These are phyloP conservation scores for Aquilaria agallochum DNA, from an alignment of 441 rosid genomes.

Conservation along the genomic window DNA sequence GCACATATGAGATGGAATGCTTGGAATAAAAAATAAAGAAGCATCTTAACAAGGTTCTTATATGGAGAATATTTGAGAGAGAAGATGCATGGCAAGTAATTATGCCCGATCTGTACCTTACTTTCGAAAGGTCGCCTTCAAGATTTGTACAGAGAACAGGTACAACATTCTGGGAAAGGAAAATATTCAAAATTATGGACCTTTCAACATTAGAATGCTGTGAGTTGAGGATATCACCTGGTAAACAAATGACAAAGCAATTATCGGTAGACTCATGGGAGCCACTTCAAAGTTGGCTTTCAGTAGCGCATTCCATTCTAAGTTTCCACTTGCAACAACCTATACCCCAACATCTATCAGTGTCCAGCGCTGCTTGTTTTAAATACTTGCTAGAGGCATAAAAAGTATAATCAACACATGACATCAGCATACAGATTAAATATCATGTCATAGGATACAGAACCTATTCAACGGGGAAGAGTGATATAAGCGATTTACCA, in stretches of 20 bases:
- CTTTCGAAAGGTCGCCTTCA: conserved; percentile 94
- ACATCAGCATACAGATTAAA: background rate
- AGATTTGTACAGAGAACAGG: conserved; percentile 93
- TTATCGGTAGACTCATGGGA: conserved; percentile 95
- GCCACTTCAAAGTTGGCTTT: conserved; percentile 88
- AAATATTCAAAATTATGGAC: conserved; percentile 17
- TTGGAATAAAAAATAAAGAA: too few species aligned
- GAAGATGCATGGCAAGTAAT: too few species aligned
- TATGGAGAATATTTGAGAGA: too few species aligned
- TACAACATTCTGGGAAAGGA: conserved; percentile 71
- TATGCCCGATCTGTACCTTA: conserved; percentile 52
- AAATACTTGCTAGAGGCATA: too few species aligned
- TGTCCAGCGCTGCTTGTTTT: background rate
- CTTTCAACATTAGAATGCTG: conserved; percentile 12
- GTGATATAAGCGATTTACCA: conserved; percentile 38
- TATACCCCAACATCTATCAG: conserved; percentile 15
- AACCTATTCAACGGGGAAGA: background rate
- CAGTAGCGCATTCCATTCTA: conserved; percentile 77
- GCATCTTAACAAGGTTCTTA: too few species aligned
- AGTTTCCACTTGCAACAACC: conserved; percentile 74
- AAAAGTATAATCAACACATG: too few species aligned
- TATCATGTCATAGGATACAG: background rate
- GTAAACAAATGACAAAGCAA: conserved; percentile 89
- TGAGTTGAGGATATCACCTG: conserved; percentile 52
- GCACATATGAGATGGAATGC: too few species aligned